Evolutionary conservation across 2,329 filamentous ascomycete genomes (phyloP).

Genomic region (Calonectria montana): DNA sequence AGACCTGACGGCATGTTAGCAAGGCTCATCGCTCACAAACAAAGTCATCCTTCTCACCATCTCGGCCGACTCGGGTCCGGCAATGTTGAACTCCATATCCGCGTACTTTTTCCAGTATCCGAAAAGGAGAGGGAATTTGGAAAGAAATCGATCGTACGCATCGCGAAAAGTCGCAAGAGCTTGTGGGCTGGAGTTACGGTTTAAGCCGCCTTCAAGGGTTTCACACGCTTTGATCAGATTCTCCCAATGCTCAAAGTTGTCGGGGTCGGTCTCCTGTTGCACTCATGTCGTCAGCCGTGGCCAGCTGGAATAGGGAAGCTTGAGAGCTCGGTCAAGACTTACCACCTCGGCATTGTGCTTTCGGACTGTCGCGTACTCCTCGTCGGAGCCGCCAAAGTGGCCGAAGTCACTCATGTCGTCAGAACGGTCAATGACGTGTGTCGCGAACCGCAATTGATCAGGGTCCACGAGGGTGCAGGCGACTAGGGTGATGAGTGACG

Average conservation of each 20-base stretch:
- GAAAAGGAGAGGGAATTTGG: slow-evolving; percentile 95
- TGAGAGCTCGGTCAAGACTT: slow-evolving; percentile 39
- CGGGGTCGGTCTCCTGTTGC: slow-evolving; percentile 73
- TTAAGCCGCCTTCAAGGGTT: slow-evolving; percentile 89
- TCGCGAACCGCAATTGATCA: slow-evolving; percentile 30
- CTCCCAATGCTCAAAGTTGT: slow-evolving; percentile 96
- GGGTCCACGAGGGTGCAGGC: neutral
- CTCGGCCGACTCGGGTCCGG: slow-evolving; percentile 95
- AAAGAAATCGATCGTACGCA: slow-evolving; percentile 91
- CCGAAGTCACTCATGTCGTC: slow-evolving; percentile 75
- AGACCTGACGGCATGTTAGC: slow-evolving; percentile 71
- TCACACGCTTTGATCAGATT: slow-evolving; percentile 88
- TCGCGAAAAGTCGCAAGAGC: slow-evolving; percentile 88
- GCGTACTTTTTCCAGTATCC: slow-evolving; percentile 99
- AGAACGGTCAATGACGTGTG: slow-evolving; percentile 15
- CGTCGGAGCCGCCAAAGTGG: slow-evolving; percentile 78
- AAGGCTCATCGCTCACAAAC: neutral
- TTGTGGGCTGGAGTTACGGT: slow-evolving; percentile 95
- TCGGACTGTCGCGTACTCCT: slow-evolving; percentile 85
- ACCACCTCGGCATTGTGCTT: slow-evolving; percentile 84
- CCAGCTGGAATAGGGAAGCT: neutral
- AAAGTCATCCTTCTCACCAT: slow-evolving; percentile 72
- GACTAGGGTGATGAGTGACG: slow-evolving; percentile 12
- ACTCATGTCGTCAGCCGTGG: slow-evolving; percentile 35
- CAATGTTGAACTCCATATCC: slow-evolving; percentile 96